A percentile compares a stretch with the other conserved stretches of the same genome.
phyloP scores from a whole-genome alignment of 441 rosid species.

The Croton setiger region DNA sequence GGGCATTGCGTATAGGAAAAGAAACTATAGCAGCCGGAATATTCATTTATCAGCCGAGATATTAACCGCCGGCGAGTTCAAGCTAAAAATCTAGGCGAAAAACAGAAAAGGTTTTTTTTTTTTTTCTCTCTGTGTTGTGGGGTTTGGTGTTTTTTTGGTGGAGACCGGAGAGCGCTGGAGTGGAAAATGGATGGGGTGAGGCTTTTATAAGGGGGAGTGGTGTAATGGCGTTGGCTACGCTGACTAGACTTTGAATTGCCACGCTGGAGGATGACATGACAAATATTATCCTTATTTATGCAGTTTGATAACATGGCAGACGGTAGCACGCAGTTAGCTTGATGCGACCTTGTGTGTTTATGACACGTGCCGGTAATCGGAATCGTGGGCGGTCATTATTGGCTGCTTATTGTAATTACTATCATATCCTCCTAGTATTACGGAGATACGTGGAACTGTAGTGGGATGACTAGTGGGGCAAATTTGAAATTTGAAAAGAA shows the following conservation, averaged over 20 bases:
- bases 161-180: constrained; percentile 18
- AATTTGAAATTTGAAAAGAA: constrained; percentile 20
- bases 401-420: constrained; percentile 6
- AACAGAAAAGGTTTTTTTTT: background rate
- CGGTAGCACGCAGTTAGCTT: background rate
- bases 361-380: constrained; percentile 1
- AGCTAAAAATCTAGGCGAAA: constrained; percentile 7
- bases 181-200: constrained; percentile 16
- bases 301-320: constrained; percentile 10
- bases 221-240: constrained; percentile 20
- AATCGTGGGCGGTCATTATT: constrained; percentile 7
- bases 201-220: constrained; percentile 34
- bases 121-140: background rate
- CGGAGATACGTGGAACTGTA: constrained; percentile 10
- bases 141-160: constrained; percentile 16
- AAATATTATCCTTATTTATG: constrained; percentile 8
- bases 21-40: constrained; percentile 30
- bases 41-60: constrained; percentile 44
- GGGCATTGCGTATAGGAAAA: constrained; percentile 35
- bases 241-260: constrained; percentile 35
- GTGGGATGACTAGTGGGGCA: constrained; percentile 12
- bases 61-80: constrained; percentile 27
- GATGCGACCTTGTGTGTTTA: background rate
- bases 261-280: constrained; percentile 23
- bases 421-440: constrained; percentile 22